Evolutionary conservation across 768 basidiomycete genomes (phyloP), one percentile per base, ranked within the genome.

Genomic region (Calocybe indica): DNA sequence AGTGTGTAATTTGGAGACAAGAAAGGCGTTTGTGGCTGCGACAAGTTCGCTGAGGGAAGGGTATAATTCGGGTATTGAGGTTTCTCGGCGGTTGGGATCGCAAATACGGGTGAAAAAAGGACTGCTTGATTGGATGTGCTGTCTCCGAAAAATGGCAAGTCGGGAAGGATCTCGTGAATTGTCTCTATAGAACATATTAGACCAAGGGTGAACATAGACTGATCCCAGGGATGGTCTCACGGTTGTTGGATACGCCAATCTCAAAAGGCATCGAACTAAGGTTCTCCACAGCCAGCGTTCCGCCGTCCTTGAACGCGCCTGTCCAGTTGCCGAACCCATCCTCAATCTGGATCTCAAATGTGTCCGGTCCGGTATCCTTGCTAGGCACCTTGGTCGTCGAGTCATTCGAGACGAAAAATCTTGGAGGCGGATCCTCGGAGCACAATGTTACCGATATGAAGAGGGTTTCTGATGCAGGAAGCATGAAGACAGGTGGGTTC

Each of bases 11-110:
- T 78, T 0, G 74, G 72, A 0, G 66, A 52, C 1, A 67, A 59
- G 0, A 76, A 54, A 0, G 83, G 73, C 6, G 61, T 53, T 11
- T 58, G 43, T 0, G 79, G 75, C 15, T 66, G 54, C 0, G 78
- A 64, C 10, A 74, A 57, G 53, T 82, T 80, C 0, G 82, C 80
- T 0, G 68, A 58, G 2, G 83, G 81, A 1, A 92, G 74, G 1
- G 83, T 83, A 59, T 88, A 92, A 55, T 90, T 90, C 8, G 89
- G 89, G 57, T 75, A 92, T 22, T 62, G 65, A 1, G 85, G 80
- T 36, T 62, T 53, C 5, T 55, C 45, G 1, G 53, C 28, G 1
- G 57, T 50, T 8, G 68, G 50, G 0, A 66, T 47, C 6, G 65
- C 54, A 50, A 81, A 81, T 0, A 76, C 63, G 6, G 78, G 76